phyloP scores from a whole-genome alignment of 2,329 filamentous ascomycete genomes.

The Botryosphaeria dothidea region DNA sequence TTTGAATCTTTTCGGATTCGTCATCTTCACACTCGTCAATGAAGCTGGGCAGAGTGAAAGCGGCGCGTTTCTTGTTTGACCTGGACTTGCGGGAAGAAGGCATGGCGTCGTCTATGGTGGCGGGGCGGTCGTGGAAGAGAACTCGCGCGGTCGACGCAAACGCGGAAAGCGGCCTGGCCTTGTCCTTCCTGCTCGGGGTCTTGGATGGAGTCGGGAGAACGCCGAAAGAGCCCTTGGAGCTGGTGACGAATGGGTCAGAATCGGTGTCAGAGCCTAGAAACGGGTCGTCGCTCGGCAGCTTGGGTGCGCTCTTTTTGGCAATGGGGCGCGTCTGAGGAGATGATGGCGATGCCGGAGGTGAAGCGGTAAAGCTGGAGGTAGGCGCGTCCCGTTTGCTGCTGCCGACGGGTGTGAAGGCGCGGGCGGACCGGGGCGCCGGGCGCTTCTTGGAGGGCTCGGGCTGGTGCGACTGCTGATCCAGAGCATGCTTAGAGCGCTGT shows the following conservation, averaged over 20 bases:
- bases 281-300: background rate
- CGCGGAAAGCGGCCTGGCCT: slow-evolving; percentile 38
- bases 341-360: slow-evolving; percentile 37
- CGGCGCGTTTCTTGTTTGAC: slow-evolving; percentile 55
- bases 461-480: slow-evolving; percentile 6
- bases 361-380: slow-evolving; percentile 28
- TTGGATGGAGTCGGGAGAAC: slow-evolving; percentile 79
- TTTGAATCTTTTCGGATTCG: slow-evolving; percentile 56
- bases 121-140: slow-evolving; percentile 63
- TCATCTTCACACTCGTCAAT: slow-evolving; percentile 56
- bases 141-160: slow-evolving; percentile 53
- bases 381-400: slow-evolving; percentile 38
- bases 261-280: slow-evolving; percentile 12
- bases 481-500: slow-evolving; percentile 41
- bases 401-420: slow-evolving; percentile 33
- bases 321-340: slow-evolving; percentile 30
- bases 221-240: slow-evolving; percentile 28
- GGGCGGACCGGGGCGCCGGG: slow-evolving; percentile 27
- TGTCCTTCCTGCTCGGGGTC: slow-evolving; percentile 63
- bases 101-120: slow-evolving; percentile 59
- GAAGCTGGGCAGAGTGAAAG: slow-evolving; percentile 39
- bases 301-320: slow-evolving; percentile 6
- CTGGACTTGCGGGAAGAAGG: slow-evolving; percentile 61
- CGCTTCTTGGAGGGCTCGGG: slow-evolving; percentile 24
- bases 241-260: slow-evolving; percentile 13